Evolutionary conservation across 2,329 filamentous ascomycete species (phyloP).

Genomic region (Venturia aucupariae): DNA sequence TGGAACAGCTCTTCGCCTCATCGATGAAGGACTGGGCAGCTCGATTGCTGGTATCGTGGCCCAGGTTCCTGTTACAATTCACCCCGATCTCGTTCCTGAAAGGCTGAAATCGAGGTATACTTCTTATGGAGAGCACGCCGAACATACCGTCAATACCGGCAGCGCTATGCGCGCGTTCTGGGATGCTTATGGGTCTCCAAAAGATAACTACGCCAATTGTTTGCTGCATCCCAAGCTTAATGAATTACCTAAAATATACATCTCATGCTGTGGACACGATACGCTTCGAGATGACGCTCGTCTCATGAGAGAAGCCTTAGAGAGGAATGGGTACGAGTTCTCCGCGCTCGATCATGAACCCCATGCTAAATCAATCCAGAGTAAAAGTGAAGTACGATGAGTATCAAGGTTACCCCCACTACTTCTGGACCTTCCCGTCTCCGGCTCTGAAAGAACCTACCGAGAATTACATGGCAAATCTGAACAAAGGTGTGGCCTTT

Average conservation of each 20-base stretch:
- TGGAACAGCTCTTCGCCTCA: constrained; percentile 27
- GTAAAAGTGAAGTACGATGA: constrained; percentile 25
- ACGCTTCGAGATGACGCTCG: constrained; percentile 28
- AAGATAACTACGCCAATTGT: constrained; percentile 25
- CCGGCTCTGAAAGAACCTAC: constrained; percentile 21
- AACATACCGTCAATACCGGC: constrained; percentile 28
- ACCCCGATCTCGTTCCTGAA: constrained; percentile 29
- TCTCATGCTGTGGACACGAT: constrained; percentile 25
- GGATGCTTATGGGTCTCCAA: constrained; percentile 26
- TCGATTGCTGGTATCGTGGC: constrained; percentile 31
- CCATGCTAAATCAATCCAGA: constrained; percentile 20
- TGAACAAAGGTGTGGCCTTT: constrained; percentile 22
- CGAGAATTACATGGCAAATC: constrained; percentile 20
- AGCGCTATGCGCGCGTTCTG: constrained; percentile 28
- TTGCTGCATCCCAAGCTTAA: constrained; percentile 24
- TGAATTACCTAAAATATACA: constrained; percentile 25
- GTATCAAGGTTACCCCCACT: constrained; percentile 30
- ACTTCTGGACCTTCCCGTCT: constrained; percentile 29
- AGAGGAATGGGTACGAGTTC: constrained; percentile 21
- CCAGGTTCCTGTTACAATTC: constrained; percentile 29
- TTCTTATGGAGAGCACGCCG: constrained; percentile 28
- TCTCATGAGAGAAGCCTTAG: constrained; percentile 24
- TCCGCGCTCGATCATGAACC: not conserved
- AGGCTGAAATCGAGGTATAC: constrained; percentile 27
- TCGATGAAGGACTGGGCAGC: constrained; percentile 28